Conservation (phyloP, 2,329 filamentous ascomycete genomes). For the Colletotrichum liaoningense region DNA sequence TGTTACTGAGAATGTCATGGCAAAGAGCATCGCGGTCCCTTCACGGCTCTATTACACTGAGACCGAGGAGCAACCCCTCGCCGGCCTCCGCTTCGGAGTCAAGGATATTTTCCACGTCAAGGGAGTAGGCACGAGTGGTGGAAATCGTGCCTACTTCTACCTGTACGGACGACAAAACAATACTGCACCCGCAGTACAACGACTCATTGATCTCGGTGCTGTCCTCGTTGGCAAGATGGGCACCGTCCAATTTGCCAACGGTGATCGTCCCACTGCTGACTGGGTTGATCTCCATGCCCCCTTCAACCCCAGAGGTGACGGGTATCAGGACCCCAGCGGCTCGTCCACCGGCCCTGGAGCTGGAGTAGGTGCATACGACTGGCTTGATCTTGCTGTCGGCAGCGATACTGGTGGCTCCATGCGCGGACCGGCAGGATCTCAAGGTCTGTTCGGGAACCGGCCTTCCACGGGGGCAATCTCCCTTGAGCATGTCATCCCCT, state of each 20-base stretch:
- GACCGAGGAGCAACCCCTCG: constrained; percentile 55
- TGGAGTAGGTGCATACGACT: constrained; percentile 39
- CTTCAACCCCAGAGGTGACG: constrained; percentile 45
- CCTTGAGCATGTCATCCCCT: constrained; percentile 53
- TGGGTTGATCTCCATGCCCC: constrained; percentile 44
- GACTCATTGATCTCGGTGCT: constrained; percentile 67
- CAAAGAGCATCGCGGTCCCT: constrained; percentile 50
- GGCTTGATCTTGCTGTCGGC: constrained; percentile 40
- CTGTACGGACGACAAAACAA: constrained; percentile 58
- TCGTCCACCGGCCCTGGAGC: constrained; percentile 39
- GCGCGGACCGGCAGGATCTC: constrained; percentile 48
- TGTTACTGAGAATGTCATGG: constrained; percentile 13
- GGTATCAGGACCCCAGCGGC: constrained; percentile 39
- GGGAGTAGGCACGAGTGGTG: constrained; percentile 62
- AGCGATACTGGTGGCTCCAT: constrained; percentile 36
- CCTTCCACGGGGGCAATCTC: constrained; percentile 52
- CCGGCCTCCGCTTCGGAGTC: constrained; percentile 62
- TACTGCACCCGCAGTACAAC: constrained; percentile 63
- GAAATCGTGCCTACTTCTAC: constrained; percentile 65
- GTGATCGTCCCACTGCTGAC: constrained; percentile 57
- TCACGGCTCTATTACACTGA: constrained; percentile 61
- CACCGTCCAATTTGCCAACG: constrained; percentile 54
- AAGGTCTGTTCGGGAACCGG: constrained; percentile 57
- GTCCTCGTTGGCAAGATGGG: constrained; percentile 58
- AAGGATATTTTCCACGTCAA: constrained; percentile 69